Evolutionary conservation across 768 basidiomycete genomes (phyloP).

Genomic region (Mycena kentingensis): DNA sequence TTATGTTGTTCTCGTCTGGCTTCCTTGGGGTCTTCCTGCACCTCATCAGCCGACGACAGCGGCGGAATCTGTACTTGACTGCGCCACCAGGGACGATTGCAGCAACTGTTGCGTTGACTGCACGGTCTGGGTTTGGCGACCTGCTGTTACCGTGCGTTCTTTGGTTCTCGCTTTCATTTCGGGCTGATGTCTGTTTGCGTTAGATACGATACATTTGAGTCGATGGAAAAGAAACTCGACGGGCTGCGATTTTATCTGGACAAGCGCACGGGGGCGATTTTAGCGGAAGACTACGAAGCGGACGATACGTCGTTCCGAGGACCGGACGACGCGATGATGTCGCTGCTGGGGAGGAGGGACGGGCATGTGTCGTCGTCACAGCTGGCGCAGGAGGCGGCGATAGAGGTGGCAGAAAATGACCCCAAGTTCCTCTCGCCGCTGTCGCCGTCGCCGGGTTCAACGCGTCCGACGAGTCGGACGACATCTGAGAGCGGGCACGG

Average conservation of each 20-base stretch:
- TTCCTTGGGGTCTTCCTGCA: constrained; percentile 51
- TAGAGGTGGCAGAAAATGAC: constrained; percentile 10
- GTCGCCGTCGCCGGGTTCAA: constrained; percentile 5
- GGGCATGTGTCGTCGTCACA: constrained; percentile 28
- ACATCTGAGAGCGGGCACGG: background rate
- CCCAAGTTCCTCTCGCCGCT: constrained; percentile 6
- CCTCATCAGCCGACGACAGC: constrained; percentile 45
- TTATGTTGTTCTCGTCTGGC: constrained; percentile 50
- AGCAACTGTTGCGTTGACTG: constrained; percentile 54
- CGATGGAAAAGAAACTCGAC: constrained; percentile 49
- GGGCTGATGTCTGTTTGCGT: background rate
- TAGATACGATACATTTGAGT: constrained; percentile 48
- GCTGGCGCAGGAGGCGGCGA: constrained; percentile 24
- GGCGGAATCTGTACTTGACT: constrained; percentile 52
- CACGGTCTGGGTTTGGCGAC: constrained; percentile 63
- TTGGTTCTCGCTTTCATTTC: background rate
- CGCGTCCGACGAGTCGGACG: background rate
- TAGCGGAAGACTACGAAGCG: constrained; percentile 52
- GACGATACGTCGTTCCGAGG: constrained; percentile 29
- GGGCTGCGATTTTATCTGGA: constrained; percentile 59
- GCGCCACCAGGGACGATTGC: constrained; percentile 64
- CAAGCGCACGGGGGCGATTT: constrained; percentile 58
- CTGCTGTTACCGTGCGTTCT: constrained; percentile 48
- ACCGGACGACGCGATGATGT: constrained; percentile 41
- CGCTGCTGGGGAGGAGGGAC: constrained; percentile 33